A percentile compares a stretch with the other conserved stretches of the same genome.
phyloP scores from a whole-genome alignment of 2,329 filamentous ascomycete genomes.

The Phyllosticta ampelicida region DNA sequence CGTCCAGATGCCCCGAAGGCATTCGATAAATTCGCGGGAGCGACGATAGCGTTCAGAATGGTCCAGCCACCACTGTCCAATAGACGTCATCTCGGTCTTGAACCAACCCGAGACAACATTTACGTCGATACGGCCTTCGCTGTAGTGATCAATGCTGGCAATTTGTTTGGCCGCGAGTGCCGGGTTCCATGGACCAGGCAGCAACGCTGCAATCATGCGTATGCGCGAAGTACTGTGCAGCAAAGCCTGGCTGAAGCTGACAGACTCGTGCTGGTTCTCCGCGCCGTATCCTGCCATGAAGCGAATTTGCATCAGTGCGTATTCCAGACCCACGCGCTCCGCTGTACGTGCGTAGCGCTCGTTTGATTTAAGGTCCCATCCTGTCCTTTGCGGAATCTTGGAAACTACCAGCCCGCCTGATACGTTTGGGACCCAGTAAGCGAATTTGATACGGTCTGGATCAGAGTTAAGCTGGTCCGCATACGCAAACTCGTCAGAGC shows the following conservation, averaged over 20 bases:
- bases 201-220: conserved; percentile 42
- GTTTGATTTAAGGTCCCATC: conserved; percentile 41
- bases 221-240: conserved; percentile 37
- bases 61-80: conserved; percentile 46
- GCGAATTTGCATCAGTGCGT: conserved; percentile 42
- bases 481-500: conserved; percentile 13
- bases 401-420: conserved; percentile 43
- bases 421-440: conserved; percentile 46
- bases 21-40: conserved; percentile 41
- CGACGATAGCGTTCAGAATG: conserved; percentile 43
- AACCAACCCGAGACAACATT: conserved; percentile 47
- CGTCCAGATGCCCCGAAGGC: conserved; percentile 43
- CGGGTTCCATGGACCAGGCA: conserved; percentile 42
- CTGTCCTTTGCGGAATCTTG: conserved; percentile 41
- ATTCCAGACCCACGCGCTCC: conserved; percentile 41
- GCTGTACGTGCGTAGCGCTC: conserved; percentile 40
- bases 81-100: conserved; percentile 41
- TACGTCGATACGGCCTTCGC: conserved; percentile 40
- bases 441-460: conserved; percentile 36
- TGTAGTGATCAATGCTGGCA: conserved; percentile 43
- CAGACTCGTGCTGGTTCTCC: conserved; percentile 41
- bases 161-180: conserved; percentile 44
- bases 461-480: conserved; percentile 32
- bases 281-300: conserved; percentile 43
- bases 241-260: conserved; percentile 42